These are phyloP conservation scores for Candida glucosophila DNA, from an alignment of 1,139 yeast genomes.

Conservation along the genomic window DNA sequence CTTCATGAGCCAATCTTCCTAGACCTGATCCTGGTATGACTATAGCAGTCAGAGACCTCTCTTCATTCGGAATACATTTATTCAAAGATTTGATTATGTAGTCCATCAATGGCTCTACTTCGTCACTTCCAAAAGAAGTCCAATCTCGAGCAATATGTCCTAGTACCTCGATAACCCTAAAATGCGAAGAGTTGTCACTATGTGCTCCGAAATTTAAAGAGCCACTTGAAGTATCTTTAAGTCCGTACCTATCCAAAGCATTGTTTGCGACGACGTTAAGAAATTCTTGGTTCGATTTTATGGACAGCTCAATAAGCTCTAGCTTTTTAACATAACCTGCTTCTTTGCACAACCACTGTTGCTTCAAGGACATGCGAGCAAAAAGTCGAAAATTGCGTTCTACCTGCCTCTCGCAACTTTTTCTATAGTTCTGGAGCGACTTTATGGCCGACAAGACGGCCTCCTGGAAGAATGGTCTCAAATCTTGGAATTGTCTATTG, in stretches of 20 bases:
- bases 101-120: conserved; percentile 42
- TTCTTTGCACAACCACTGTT: conserved; percentile 42
- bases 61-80: conserved; percentile 14
- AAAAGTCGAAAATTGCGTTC: too few species aligned
- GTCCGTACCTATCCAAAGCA: neutral
- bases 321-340: conserved; percentile 51
- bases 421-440: too few species aligned
- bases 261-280: neutral
- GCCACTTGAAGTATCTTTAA: neutral
- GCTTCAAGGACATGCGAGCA: too few species aligned
- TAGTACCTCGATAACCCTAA: conserved; percentile 58
- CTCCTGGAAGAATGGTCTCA: conserved; percentile 12
- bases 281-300: neutral
- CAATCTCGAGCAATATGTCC: conserved; percentile 75
- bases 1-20: conserved; percentile 60
- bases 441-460: conserved; percentile 44
- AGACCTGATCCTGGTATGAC: conserved; percentile 75
- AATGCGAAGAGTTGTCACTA: conserved; percentile 28
- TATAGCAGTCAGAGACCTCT: conserved; percentile 32
- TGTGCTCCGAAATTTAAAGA: conserved; percentile 1
- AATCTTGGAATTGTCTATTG: conserved; percentile 8
- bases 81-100: conserved; percentile 34
- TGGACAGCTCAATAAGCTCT: conserved; percentile 32
- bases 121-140: conserved; percentile 36
- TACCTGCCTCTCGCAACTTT: too few species aligned